Conservation (phyloP, 2,329 filamentous ascomycete species). For the Aspergillus cejpii region DNA sequence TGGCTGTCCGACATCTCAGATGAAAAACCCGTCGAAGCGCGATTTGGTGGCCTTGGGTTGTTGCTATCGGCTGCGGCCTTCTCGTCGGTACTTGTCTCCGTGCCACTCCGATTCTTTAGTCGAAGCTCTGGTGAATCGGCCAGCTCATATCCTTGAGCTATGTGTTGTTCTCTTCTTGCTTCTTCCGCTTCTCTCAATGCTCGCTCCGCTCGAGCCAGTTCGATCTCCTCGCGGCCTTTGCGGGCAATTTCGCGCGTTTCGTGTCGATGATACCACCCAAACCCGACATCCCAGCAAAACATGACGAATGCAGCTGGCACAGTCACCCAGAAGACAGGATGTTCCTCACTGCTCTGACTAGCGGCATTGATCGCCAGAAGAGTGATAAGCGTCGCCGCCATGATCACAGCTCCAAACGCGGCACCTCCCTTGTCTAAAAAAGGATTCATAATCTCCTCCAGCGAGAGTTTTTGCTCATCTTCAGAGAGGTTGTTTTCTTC, state of each 20-base stretch:
- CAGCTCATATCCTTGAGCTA: neutral
- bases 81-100: neutral
- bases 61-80: neutral
- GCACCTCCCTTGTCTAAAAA: constrained; percentile 63
- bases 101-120: neutral
- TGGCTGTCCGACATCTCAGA: neutral
- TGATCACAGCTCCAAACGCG: constrained; percentile 57
- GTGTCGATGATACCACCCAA: constrained; percentile 57
- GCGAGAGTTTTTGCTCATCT: constrained; percentile 50
- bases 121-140: neutral
- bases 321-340: constrained; percentile 62
- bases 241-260: constrained; percentile 58
- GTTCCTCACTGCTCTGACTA: constrained; percentile 44
- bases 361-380: constrained; percentile 61
- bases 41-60: neutral
- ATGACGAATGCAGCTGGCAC: constrained; percentile 62
- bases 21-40: neutral
- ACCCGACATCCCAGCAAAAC: constrained; percentile 60
- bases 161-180: neutral
- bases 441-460: constrained; percentile 70
- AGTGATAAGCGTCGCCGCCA: constrained; percentile 61
- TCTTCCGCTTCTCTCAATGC: constrained; percentile 6
- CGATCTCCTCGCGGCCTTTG: constrained; percentile 48
- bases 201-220: constrained; percentile 40
- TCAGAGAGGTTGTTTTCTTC: constrained; percentile 47